Evolutionary conservation across 805 yeast genomes (phyloP), one percentile per base, ranked within the genome.

Genomic region (Diddensiella santjacobensis): DNA sequence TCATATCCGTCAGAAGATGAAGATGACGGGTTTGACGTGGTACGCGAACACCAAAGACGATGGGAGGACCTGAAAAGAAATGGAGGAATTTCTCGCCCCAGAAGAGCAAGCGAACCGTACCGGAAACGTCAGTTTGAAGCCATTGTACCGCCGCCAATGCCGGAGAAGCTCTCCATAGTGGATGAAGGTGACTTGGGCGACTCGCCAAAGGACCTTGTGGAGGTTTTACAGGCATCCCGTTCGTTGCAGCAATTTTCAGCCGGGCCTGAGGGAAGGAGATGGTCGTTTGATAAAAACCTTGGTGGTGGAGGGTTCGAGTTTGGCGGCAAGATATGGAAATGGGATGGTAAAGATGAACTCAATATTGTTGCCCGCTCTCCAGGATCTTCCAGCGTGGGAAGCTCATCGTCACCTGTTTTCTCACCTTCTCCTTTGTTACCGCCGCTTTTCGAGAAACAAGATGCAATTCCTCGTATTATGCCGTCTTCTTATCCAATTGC

Each of bases 221-320:
- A 63, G 51, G 69, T 71, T 51, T 57, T 71, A 38, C 69, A 67
- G 50, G 75, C 74, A 23, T 67, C 73, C 19, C 58, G 71, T 19
- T 66, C 71, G 22, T 58, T 71, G 40, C 74, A 70, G 59, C 69
- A 66, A 50, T 53, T 71, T 26, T 64, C 71, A 4, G 61, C 66
- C 6, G 60, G 60, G 15, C 44, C 43, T 10, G 48, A 42, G 44
- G 51, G 70, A 50, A 36, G 59, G 45, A 33, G 50, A 24, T 50
- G 61, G 62, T 52, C 53, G 6, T 40, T 49, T 10, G 44, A 47
- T 17, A 20, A 44, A 17, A 46, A 40, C 23, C 50, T 40, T 17
- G 40, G 52, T 10, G 71, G 68, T 20, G 70, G 68, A 6, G 64
- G 60, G 37, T 67, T 68, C 48, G 72, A 67, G 45, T 65, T 62